Evolutionary conservation across 2,329 filamentous ascomycete genomes (phyloP).

Genomic region (Emergomyces africanus): DNA sequence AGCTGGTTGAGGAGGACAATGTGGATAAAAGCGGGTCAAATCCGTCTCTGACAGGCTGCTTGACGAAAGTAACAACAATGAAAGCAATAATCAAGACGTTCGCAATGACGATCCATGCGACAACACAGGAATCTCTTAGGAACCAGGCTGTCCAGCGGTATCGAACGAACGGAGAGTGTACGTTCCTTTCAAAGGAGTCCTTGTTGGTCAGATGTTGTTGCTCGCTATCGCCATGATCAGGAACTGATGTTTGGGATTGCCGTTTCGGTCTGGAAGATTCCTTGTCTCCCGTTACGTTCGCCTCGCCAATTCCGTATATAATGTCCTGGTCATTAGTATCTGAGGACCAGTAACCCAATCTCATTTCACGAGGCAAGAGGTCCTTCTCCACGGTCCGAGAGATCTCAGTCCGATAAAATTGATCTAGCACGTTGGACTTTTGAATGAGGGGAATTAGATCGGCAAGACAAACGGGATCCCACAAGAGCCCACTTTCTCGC

Average conservation of each 20-base stretch:
- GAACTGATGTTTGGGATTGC: slow-evolving; percentile 17
- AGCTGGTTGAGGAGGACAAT: slow-evolving; percentile 49
- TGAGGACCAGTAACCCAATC: slow-evolving; percentile 72
- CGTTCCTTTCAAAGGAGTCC: slow-evolving; percentile 37
- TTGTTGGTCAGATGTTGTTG: slow-evolving; percentile 24
- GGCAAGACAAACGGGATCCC: slow-evolving; percentile 72
- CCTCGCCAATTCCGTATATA: slow-evolving; percentile 70
- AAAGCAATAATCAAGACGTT: slow-evolving; percentile 55
- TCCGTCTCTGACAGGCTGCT: slow-evolving; percentile 51
- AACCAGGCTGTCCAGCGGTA: slow-evolving; percentile 67
- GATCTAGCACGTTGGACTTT: slow-evolving; percentile 62
- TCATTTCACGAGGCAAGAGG: slow-evolving; percentile 47
- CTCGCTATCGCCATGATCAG: slow-evolving; percentile 26
- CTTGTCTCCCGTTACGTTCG: slow-evolving; percentile 39
- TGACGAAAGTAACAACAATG: slow-evolving; percentile 66
- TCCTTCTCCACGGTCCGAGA: slow-evolving; percentile 35
- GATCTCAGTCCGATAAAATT: slow-evolving; percentile 58
- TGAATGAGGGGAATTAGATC: slow-evolving; percentile 69
- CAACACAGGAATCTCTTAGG: slow-evolving; percentile 52
- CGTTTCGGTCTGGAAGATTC: slow-evolving; percentile 22
- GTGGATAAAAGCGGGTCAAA: slow-evolving; percentile 59
- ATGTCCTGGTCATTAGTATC: slow-evolving; percentile 48
- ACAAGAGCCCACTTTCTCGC: slow-evolving; percentile 61
- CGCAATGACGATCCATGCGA: slow-evolving; percentile 50
- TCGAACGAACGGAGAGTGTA: slow-evolving; percentile 42